A percentile compares a stretch with the other conserved stretches of the same genome.
Conservation (phyloP, 2,329 filamentous ascomycete genomes). For the Graphiopsis chlorocephala region DNA sequence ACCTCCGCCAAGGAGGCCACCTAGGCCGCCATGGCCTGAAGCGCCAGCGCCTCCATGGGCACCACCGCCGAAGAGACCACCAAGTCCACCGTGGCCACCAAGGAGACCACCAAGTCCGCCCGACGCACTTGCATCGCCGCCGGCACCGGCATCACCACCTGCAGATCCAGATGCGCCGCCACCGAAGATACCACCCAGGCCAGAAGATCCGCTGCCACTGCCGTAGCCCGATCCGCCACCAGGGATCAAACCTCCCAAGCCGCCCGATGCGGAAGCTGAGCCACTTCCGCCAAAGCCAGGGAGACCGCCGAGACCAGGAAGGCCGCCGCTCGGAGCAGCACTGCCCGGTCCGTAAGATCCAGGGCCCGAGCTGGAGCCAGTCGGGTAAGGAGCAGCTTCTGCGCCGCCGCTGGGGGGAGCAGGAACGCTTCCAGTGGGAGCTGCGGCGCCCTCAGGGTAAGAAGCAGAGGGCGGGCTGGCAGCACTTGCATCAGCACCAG, state of each 20-base stretch:
- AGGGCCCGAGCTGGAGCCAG: not conserved
- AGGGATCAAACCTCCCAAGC: not conserved
- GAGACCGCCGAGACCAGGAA: not conserved
- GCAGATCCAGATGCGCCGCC: not conserved
- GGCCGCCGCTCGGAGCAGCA: not conserved
- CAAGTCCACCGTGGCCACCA: not conserved
- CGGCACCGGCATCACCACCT: not conserved
- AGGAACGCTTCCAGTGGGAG: slow-evolving; percentile 5
- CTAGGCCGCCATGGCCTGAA: not conserved
- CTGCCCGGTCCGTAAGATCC: not conserved
- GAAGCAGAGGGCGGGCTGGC: not conserved
- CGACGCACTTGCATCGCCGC: not conserved
- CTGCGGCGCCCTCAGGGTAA: slow-evolving; percentile 6
- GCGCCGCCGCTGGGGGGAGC: not conserved
- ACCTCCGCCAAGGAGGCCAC: not conserved
- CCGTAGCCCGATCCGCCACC: not conserved
- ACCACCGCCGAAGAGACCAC: not conserved
- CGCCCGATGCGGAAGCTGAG: not conserved
- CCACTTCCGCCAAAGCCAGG: not conserved
- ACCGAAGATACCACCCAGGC: not conserved
- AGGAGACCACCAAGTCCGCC: not conserved
- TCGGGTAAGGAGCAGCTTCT: not conserved
- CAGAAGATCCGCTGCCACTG: not conserved
- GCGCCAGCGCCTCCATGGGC: not conserved
- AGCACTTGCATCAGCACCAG: not conserved